Evolutionary conservation across 2,329 filamentous ascomycete species (phyloP), one percentile per base, ranked within the genome.

Genomic region (Lojkania enalia): DNA sequence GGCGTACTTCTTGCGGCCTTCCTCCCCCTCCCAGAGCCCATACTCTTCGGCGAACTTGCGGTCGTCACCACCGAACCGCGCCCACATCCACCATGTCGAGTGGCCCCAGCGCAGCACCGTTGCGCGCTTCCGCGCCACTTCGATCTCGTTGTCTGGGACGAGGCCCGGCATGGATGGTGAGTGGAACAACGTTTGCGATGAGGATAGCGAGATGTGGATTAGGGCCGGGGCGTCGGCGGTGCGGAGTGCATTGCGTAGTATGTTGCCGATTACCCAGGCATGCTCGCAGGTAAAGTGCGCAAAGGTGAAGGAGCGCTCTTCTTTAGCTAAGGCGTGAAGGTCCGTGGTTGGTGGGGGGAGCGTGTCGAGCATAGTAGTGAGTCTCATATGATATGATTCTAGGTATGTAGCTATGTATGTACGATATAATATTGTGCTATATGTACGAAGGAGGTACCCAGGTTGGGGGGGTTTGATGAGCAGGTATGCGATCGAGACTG

Each of bases 21-120:
- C 54, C 36, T 78, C 63, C 4, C 79, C 77, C n/a, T 52, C 55
- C 11, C 58, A 58, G 60, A 91, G 72, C 23, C 78, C 83, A 61
- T 81, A 87, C 64, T 86, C 86, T 21, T 76, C 75, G 30, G 77
- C 77, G 67, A 92, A 90, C 2, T 71, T 74, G 18, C 63, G 73
- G 71, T 90, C 85, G 51, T 90, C 78, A 4, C 82, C 82, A 9
- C 81, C 81, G 52, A 83, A 83, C 72, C 88, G 88, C 66, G 82
- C 80, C 50, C 80, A 77, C 80, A 90, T 80, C 46, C 82, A 79
- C 85, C 86, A 91, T 3, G 84, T 86, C 52, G 80, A 85, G 48
- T 75, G 71, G 0, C 87, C 87, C 71, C 82, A 92, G 7, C 88
- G 74, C 40, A 90, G 71, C 5, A 90, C 88, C 0, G 85, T 86